Conservation (phyloP, 2,329 filamentous ascomycete species). For the Neoarthrinium moseri region DNA sequence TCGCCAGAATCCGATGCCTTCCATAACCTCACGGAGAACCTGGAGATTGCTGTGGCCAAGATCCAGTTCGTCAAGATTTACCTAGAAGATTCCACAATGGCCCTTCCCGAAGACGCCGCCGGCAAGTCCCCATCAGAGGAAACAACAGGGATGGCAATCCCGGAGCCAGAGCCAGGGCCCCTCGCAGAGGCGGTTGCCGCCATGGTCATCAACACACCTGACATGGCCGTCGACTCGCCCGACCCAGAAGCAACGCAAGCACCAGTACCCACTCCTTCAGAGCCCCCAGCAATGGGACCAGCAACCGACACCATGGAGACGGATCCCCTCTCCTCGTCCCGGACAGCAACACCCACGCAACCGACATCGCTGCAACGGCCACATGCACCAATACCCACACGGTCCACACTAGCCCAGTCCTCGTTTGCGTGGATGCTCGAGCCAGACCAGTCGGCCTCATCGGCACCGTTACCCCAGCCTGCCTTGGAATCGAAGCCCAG, state of each 20-base stretch:
- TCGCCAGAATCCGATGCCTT: conserved; percentile 47
- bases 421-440: conserved; percentile 80
- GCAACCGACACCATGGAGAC: conserved; percentile 11
- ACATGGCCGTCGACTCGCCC: conserved; percentile 15
- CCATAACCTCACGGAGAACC: conserved; percentile 47
- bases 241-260: conserved; percentile 7
- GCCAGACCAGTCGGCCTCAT: conserved; percentile 40
- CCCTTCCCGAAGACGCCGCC: conserved; percentile 40
- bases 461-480: conserved; percentile 15
- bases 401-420: conserved; percentile 69
- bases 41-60: conserved; percentile 61
- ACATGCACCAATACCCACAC: conserved; percentile 50
- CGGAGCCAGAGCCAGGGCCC: conserved; percentile 12
- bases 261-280: conserved; percentile 1
- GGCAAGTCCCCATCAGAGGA: conserved; percentile 12
- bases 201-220: conserved; percentile 20
- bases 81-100: conserved; percentile 56
- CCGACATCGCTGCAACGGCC: conserved; percentile 26
- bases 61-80: conserved; percentile 64
- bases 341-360: conserved; percentile 16
- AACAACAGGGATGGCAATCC: neutral
- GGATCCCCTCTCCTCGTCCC: conserved; percentile 20
- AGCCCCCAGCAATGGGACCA: neutral
- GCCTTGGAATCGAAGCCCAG: conserved; percentile 16
- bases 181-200: conserved; percentile 24